These are phyloP conservation scores for Daucus carota DNA, from an alignment of 129 eudicot species.

Conservation along the genomic window DH1_v3.0 NC_030386.2:17151001-17151500, in stretches of 20 bases:
- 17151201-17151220: neutral
- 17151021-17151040: constrained; percentile 16
- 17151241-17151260: neutral
- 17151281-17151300: neutral
- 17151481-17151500: neutral
- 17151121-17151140: neutral
- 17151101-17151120: neutral
- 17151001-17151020: constrained; percentile 63
- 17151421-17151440: neutral
- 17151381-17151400: neutral
- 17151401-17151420: neutral
- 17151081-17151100: neutral
- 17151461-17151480: no score
- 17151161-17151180: neutral
- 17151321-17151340: neutral
- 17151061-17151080: neutral
- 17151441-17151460: neutral
- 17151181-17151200: neutral
- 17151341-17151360: neutral
- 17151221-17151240: neutral
- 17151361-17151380: neutral
- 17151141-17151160: neutral
- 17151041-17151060: constrained; percentile 5
- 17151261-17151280: neutral
- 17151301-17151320: neutral